A percentile compares a stretch with the other conserved stretches of the same genome.
Conservation (phyloP, 768 basidiomycete species). For the Leucocoprinus birnbaumii region DNA sequence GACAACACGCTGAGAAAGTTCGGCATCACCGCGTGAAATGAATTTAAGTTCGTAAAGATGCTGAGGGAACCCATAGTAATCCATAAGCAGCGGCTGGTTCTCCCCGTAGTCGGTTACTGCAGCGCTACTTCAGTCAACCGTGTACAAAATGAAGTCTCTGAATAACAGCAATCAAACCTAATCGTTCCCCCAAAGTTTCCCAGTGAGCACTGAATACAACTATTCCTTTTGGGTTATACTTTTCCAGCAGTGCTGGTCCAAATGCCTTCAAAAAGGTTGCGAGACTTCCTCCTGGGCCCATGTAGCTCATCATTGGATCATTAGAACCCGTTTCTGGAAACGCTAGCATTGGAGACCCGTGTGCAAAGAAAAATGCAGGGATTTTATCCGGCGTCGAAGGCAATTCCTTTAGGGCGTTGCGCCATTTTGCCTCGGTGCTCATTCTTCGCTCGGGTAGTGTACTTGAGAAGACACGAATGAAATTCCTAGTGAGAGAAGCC, state of each 20-base stretch:
- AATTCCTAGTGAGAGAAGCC: background rate
- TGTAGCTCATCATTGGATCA: slow-evolving; percentile 22
- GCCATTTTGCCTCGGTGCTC: slow-evolving; percentile 37
- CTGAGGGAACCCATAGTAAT: slow-evolving; percentile 68
- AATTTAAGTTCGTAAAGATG: slow-evolving; percentile 64
- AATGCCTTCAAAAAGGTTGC: slow-evolving; percentile 61
- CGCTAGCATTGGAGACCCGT: slow-evolving; percentile 58
- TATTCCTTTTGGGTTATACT: slow-evolving; percentile 77
- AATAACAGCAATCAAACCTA: slow-evolving; percentile 38
- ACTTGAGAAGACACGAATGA: background rate
- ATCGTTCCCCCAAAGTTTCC: slow-evolving; percentile 60
- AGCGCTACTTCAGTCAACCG: background rate
- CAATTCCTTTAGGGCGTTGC: slow-evolving; percentile 48
- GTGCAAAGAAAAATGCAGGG: slow-evolving; percentile 75
- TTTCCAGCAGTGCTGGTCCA: slow-evolving; percentile 58
- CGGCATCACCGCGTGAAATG: slow-evolving; percentile 60
- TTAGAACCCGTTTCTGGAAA: slow-evolving; percentile 25
- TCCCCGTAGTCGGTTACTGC: slow-evolving; percentile 77
- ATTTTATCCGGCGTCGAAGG: slow-evolving; percentile 58
- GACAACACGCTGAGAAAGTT: slow-evolving; percentile 56
- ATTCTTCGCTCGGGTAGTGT: background rate
- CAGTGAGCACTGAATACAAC: slow-evolving; percentile 84
- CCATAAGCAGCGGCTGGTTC: slow-evolving; percentile 71
- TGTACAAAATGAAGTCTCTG: background rate
- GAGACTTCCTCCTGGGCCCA: slow-evolving; percentile 51